phyloP scores from a whole-genome alignment of 2,329 filamentous ascomycete genomes.

The Fusarium newnesense region DNA sequence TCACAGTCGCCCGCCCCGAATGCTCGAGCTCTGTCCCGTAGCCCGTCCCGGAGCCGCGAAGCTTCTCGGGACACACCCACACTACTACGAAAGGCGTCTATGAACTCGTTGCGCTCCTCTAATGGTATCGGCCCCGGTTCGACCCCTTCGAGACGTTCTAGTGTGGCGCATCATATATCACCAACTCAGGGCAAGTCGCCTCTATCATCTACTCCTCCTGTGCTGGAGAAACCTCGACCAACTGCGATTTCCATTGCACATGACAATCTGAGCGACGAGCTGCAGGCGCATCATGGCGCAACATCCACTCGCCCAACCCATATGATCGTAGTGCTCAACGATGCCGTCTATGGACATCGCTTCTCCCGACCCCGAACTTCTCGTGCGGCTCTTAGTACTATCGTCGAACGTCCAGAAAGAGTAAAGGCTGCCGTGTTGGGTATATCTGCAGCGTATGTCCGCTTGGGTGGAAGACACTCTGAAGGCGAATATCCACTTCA shows the following conservation, averaged over 20 bases:
- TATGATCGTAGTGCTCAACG: conserved; percentile 87
- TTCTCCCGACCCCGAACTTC: conserved; percentile 85
- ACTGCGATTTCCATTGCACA: conserved; percentile 69
- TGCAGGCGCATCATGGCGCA: conserved; percentile 68
- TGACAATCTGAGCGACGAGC: conserved; percentile 75
- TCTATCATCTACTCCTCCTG: conserved; percentile 38
- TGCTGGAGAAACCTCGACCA: conserved; percentile 52
- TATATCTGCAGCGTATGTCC: conserved; percentile 86
- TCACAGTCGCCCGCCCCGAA: conserved; percentile 40
- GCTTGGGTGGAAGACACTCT: conserved; percentile 83
- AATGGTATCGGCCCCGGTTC: conserved; percentile 53
- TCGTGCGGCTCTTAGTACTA: conserved; percentile 76
- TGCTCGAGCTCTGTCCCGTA: conserved; percentile 52
- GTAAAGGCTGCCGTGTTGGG: conserved; percentile 86
- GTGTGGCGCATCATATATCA: conserved; percentile 57
- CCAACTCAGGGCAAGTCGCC: conserved; percentile 54
- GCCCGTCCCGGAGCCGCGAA: conserved; percentile 54
- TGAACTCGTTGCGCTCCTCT: conserved; percentile 65
- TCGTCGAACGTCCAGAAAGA: conserved; percentile 93
- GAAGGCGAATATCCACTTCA: conserved; percentile 76
- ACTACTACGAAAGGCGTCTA: conserved; percentile 66
- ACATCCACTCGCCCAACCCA: conserved; percentile 59
- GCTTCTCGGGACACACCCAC: conserved; percentile 61
- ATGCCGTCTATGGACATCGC: conserved; percentile 94
- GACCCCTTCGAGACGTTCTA: conserved; percentile 59